phyloP scores from a whole-genome alignment of 1,284 basidiomycete species.

The Thelephora terrestris region DNA sequence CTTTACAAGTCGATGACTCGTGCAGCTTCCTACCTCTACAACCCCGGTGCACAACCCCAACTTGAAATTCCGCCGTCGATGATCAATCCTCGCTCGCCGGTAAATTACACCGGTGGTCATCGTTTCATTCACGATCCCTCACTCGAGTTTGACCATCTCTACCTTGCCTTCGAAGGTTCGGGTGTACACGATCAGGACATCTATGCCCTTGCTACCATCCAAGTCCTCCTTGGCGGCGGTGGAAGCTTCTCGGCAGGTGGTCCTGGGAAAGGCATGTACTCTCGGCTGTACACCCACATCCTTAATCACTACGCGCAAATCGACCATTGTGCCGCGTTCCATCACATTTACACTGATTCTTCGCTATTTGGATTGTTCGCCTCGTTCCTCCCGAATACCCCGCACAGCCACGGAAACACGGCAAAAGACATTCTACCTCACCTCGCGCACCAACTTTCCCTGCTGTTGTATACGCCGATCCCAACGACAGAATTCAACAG shows the following conservation, averaged over 20 bases:
- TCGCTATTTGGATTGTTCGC: slow-evolving; percentile 92
- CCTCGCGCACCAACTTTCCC: slow-evolving; percentile 76
- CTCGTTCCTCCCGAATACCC: slow-evolving; percentile 70
- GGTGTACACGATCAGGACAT: slow-evolving; percentile 93
- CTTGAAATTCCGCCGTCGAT: slow-evolving; percentile 16
- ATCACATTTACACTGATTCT: slow-evolving; percentile 94
- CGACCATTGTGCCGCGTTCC: slow-evolving; percentile 96
- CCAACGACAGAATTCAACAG: slow-evolving; percentile 65
- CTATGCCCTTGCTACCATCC: slow-evolving; percentile 90
- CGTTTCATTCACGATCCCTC: slow-evolving; percentile 60
- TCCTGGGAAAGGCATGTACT: slow-evolving; percentile 99
- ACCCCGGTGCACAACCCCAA: slow-evolving; percentile 17
- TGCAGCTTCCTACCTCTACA: slow-evolving; percentile 56
- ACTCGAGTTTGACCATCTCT: slow-evolving; percentile 87
- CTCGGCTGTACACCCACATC: slow-evolving; percentile 91
- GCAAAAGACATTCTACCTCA: slow-evolving; percentile 72
- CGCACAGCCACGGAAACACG: slow-evolving; percentile 48
- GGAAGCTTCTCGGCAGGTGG: slow-evolving; percentile 95
- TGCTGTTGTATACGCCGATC: slow-evolving; percentile 60
- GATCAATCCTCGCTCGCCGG: slow-evolving; percentile 30
- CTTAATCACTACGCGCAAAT: slow-evolving; percentile 92
- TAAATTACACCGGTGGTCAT: slow-evolving; percentile 83
- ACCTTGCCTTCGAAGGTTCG: slow-evolving; percentile 88
- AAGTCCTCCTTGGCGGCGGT: slow-evolving; percentile 91
- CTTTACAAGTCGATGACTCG: slow-evolving; percentile 62